A percentile compares a stretch with the other conserved stretches of the same genome.
phyloP scores from a whole-genome alignment of 2,329 filamentous ascomycete species.

The Pyricularia pennisetigena region DNA sequence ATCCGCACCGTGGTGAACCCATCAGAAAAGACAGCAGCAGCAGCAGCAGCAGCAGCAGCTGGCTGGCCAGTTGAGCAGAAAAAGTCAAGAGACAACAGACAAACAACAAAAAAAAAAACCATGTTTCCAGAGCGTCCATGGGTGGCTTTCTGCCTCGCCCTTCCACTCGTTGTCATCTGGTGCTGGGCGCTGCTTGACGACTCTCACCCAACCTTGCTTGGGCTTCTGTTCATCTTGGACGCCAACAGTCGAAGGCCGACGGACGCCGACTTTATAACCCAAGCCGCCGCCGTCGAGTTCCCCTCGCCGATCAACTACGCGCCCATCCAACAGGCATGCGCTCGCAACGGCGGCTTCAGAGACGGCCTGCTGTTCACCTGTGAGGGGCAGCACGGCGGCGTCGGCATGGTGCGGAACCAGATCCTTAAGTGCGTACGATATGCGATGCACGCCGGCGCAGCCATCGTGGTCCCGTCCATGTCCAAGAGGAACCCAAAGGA shows the following conservation, averaged over 20 bases:
- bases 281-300: constrained; percentile 22
- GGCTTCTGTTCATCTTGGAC: background rate
- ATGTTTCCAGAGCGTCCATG: background rate
- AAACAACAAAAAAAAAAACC: background rate
- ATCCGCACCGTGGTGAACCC: no score
- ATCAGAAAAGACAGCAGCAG: background rate
- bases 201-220: background rate
- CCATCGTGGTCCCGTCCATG: constrained; percentile 25
- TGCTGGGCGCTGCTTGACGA: background rate
- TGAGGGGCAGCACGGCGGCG: constrained; percentile 26
- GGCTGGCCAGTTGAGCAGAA: background rate
- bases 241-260: background rate
- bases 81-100: background rate
- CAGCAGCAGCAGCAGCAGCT: background rate
- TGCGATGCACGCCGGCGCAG: constrained; percentile 25
- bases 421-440: constrained; percentile 30
- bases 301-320: constrained; percentile 21
- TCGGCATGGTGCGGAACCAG: constrained; percentile 29
- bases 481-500: constrained; percentile 21
- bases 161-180: background rate
- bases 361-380: constrained; percentile 26
- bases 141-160: background rate
- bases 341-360: constrained; percentile 18
- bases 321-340: constrained; percentile 22
- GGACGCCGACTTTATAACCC: constrained; percentile 12